phyloP scores from a whole-genome alignment of 768 basidiomycete genomes.

The Mycena olivaceomarginata region DNA sequence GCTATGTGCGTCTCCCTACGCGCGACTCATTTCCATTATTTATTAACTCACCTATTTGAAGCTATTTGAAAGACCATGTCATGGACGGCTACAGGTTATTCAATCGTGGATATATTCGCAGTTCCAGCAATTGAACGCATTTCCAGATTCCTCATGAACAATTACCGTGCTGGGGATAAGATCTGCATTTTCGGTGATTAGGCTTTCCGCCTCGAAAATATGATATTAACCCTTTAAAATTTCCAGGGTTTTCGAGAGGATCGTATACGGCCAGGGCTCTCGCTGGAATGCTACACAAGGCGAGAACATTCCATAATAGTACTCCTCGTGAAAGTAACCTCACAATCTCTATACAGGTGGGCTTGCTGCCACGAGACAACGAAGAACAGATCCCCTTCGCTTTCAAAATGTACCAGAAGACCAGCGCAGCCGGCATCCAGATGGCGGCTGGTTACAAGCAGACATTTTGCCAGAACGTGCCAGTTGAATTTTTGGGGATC shows the following conservation, averaged over 20 bases:
- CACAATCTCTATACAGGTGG: slow-evolving; percentile 67
- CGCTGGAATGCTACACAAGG: slow-evolving; percentile 86
- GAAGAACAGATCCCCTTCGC: slow-evolving; percentile 83
- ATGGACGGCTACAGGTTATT: slow-evolving; percentile 80
- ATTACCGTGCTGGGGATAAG: slow-evolving; percentile 82
- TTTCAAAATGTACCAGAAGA: slow-evolving; percentile 80
- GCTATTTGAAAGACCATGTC: slow-evolving; percentile 84
- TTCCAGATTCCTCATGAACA: slow-evolving; percentile 78
- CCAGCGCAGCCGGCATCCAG: slow-evolving; percentile 63
- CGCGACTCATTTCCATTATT: background rate
- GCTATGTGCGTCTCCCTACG: slow-evolving; percentile 74
- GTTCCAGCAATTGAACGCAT: background rate
- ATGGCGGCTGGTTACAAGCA: slow-evolving; percentile 82
- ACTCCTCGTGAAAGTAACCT: slow-evolving; percentile 6
- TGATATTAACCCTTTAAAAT: background rate
- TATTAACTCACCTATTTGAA: slow-evolving; percentile 48
- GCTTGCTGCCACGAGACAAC: slow-evolving; percentile 82
- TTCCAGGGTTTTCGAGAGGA: slow-evolving; percentile 84
- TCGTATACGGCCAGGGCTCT: slow-evolving; percentile 82
- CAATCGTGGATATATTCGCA: background rate
- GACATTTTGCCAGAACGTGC: slow-evolving; percentile 80
- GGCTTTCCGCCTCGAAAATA: slow-evolving; percentile 26
- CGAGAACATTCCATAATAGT: slow-evolving; percentile 45
- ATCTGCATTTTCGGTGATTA: slow-evolving; percentile 82
- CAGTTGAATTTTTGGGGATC: slow-evolving; percentile 87